These are phyloP conservation scores for Lentinula novae-zelandiae DNA, from an alignment of 1,284 basidiomycete species.

Conservation along the genomic window DNA sequence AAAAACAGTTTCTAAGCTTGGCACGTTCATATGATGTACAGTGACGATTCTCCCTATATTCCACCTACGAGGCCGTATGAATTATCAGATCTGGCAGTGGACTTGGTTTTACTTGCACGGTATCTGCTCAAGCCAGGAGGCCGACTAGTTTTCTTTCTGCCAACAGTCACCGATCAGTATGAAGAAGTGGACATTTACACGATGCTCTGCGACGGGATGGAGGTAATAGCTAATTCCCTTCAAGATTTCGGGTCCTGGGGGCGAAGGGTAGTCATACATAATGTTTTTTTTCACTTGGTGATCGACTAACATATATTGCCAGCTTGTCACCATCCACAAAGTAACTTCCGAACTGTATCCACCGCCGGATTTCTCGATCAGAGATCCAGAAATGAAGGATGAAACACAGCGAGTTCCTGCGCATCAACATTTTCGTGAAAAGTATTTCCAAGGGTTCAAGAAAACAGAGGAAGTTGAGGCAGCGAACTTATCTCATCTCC, in stretches of 20 bases:
- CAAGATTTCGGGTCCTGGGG: conserved; percentile 98
- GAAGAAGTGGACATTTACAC: conserved; percentile 78
- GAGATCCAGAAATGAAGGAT: conserved; percentile 18
- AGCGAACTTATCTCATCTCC: no score
- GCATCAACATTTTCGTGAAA: conserved; percentile 75
- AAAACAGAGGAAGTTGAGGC: conserved; percentile 21
- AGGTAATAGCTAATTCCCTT: conserved; percentile 82
- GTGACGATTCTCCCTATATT: conserved; percentile 66
- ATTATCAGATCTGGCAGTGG: conserved; percentile 78
- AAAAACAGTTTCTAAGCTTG: neutral
- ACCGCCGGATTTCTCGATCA: conserved; percentile 45
- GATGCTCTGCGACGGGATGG: conserved; percentile 82
- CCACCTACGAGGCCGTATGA: conserved; percentile 93
- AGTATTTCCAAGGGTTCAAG: conserved; percentile 78
- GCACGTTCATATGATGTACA: conserved; percentile 15
- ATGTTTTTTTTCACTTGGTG: neutral
- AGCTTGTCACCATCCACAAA: conserved; percentile 91
- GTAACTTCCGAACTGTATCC: conserved; percentile 43
- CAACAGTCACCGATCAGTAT: conserved; percentile 89
- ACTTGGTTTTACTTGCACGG: conserved; percentile 81
- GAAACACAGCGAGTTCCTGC: conserved; percentile 51
- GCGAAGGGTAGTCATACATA: conserved; percentile 54
- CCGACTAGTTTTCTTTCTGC: conserved; percentile 92
- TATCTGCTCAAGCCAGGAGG: conserved; percentile 86
- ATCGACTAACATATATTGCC: conserved; percentile 7